Evolutionary conservation across 371 early-diverging fungal genomes (phyloP), one percentile per base, ranked within the genome.

Genomic region (Smittium culicis): DNA sequence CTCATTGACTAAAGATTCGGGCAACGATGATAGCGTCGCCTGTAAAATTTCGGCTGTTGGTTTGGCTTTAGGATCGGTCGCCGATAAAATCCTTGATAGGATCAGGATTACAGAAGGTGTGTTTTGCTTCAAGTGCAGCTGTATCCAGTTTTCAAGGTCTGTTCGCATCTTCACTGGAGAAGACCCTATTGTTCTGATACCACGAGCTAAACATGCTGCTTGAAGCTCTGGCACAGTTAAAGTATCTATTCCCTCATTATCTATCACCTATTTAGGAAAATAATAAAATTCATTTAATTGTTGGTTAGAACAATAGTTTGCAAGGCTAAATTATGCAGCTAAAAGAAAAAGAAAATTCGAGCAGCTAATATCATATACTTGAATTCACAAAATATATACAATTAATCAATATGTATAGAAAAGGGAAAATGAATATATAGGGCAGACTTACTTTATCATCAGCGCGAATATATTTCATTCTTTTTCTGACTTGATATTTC

Each of bases 81-180:
- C 89, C 20, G 87, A 81, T 69, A 96, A 91, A 1, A 93, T 94
- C 35, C 94, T 87, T 20, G 93, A 90, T 56, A 98, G 80, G 66
- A 98, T 87, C 72, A 98, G 80, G 34, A 98, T 80, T 14, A 91
- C 85, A n/a, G 88, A 84, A 25, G 98, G 97, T n/a, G 95, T 84
- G 67, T 92, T 85, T 72, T 95, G 89, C 28, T 85, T 83, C 60
- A 95, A 69, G 71, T 95, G 91, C 67, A 98, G 84, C 61, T 96
- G 95, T 32, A 93, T 80, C 98, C 98, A 98, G 74, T 96, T 95
- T 33, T 80, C 77, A 64, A 98, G 77, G 68, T 94, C 95, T 62
- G 82, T 82, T 55, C 93, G 80, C 78, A 98, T 79, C 32, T 93
- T 84, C 3, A 85, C 91, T 0, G 93, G 93, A 0, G 90, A 89